Base-by-base conservation (phyloP, 768 basidiomycete genomes). In the Neoboletus subvelutipes region DNA sequence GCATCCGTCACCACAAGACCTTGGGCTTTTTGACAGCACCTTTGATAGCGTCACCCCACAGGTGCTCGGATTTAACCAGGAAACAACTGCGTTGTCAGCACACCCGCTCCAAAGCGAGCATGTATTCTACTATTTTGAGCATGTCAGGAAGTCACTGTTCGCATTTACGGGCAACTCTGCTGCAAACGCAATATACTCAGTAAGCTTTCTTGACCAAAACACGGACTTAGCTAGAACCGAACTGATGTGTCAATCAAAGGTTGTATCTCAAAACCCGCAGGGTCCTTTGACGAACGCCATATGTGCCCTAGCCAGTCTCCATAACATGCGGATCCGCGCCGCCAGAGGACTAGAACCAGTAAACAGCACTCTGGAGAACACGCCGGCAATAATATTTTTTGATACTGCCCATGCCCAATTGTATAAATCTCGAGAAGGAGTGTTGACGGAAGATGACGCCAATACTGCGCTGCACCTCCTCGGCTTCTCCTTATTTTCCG, bases 391-490 rank as follows among this genome's bases (percentile, higher is more conserved):
- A 54, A 83, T 84, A 64, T 86, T 87, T 70, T 83, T 85, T 69
- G 79, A 87, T 58, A 84, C 85, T 65, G 86, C 88, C n/a, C 76
- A 78, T 42, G 81, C 80, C 61, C 84, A 85, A 65, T 75, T 91
- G 46, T 76, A 81, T 54, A 84, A 81, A 66, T 79, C 81, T 52
- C 71, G 79, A 56, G 77, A 77, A 36, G 82, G 81, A 12, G 68
- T 75, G 28, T 83, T 86, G 73, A 76, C 76, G 41, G 88, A 88
- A 56, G 77, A 77, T 47, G 89, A 92, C 63, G 92, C 88, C 11
- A 78, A 87, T 60, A 90, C 92, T 5, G 89, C 92, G 5, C 67
- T 91, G 42, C 89, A 90, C 69, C 81, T 94, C 59, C 78, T 91
- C 57, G 83, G 80, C 64, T 90, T 85, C 70, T 87, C 86, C 43